Conservation (phyloP, 768 basidiomycete genomes). For the Panaeolus cyanescens region DNA sequence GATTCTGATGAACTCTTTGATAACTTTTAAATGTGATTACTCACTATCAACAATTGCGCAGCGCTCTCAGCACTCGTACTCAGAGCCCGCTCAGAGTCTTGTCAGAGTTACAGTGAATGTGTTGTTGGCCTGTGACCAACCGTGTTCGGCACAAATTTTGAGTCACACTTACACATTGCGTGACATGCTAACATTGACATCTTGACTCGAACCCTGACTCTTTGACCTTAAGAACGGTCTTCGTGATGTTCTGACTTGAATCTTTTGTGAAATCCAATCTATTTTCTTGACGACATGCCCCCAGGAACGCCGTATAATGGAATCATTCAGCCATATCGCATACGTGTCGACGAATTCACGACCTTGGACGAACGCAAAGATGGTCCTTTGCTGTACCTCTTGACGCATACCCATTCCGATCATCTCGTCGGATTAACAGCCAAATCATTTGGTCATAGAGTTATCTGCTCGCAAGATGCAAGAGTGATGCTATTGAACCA, state of each 20-base stretch:
- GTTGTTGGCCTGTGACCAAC: too few relatives aligned
- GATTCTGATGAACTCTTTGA: too few relatives aligned
- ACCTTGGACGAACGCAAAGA: conserved; percentile 29
- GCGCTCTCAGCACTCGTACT: too few relatives aligned
- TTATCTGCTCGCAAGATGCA: conserved; percentile 81
- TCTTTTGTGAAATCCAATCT: neutral
- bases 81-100: too few relatives aligned
- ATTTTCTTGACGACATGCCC: conserved; percentile 54
- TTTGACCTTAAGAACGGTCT: neutral
- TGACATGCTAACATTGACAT: too few relatives aligned
- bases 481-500: conserved; percentile 84
- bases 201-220: neutral
- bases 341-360: conserved; percentile 87
- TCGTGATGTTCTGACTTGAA: neutral
- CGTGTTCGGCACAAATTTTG: too few relatives aligned
- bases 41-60: too few relatives aligned
- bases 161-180: too few relatives aligned
- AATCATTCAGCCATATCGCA: conserved; percentile 75
- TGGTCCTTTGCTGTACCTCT: conserved; percentile 62
- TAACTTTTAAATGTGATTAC: too few relatives aligned
- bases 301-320: conserved; percentile 76
- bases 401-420: conserved; percentile 90
- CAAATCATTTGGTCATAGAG: conserved; percentile 66
- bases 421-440: conserved; percentile 79
- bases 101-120: too few relatives aligned